Conservation (phyloP, 257 asterid species). For the Gynochthodes officinalis region DNA sequence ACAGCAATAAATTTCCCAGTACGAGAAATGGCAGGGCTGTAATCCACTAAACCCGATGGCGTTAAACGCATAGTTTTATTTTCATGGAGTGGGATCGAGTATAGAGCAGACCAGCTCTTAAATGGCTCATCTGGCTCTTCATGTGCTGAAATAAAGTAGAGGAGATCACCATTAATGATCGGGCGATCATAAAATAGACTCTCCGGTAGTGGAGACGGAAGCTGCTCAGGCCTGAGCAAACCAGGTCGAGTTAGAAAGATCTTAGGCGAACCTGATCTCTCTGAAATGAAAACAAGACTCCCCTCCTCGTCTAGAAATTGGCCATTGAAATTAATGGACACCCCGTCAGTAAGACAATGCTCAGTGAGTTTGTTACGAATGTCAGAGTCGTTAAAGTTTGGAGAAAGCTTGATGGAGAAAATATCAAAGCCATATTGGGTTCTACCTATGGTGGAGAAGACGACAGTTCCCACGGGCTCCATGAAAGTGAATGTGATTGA, state of each 20-base stretch:
- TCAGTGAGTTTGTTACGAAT: conserved; percentile 18
- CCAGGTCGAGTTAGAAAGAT: conserved; percentile 36
- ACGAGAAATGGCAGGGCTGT: conserved; percentile 60
- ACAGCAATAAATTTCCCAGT: conserved; percentile 65
- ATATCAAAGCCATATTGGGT: conserved; percentile 65
- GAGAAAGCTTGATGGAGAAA: conserved; percentile 46
- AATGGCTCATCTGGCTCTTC: conserved; percentile 41
- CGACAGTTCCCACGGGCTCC: conserved; percentile 58
- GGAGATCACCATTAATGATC: conserved; percentile 27
- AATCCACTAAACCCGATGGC: conserved; percentile 55
- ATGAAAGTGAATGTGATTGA: no score
- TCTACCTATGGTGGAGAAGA: conserved; percentile 64
- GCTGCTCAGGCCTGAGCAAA: conserved; percentile 21
- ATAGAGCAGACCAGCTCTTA: conserved; percentile 62
- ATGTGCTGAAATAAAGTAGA: conserved; percentile 63
- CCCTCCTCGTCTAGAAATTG: conserved; percentile 43
- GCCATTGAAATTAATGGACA: conserved; percentile 60
- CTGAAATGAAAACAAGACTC: conserved; percentile 50
- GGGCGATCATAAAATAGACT: conserved; percentile 73
- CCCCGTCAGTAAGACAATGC: conserved; percentile 60
- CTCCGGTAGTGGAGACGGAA: conserved; percentile 31
- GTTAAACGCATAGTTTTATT: conserved; percentile 37
- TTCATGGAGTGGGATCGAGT: conserved; percentile 25
- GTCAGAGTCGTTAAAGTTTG: conserved; percentile 5
- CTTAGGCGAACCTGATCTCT: conserved; percentile 55